phyloP scores from a whole-genome alignment of 345 rosid genomes.

The Populus euphratica region DNA sequence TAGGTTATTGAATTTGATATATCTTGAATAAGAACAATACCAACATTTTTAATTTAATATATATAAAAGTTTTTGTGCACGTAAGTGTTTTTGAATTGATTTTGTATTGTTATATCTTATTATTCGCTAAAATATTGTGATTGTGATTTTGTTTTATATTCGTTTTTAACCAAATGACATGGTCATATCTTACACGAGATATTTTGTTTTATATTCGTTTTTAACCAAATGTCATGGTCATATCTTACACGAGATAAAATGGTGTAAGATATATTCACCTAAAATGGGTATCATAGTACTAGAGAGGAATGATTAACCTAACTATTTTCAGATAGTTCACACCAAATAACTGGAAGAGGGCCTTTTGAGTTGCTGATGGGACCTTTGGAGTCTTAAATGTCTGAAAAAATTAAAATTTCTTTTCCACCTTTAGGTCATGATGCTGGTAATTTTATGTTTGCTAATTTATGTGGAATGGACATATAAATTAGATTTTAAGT shows the following conservation, averaged over 20 bases:
- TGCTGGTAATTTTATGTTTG: background rate
- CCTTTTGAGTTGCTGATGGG: background rate
- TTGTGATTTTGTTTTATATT: background rate
- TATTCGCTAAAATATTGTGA: background rate
- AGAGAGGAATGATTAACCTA: background rate
- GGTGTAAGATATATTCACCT: background rate
- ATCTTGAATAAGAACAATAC: background rate
- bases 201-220: background rate
- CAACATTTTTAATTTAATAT: background rate
- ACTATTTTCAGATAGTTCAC: background rate
- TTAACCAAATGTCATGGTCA: background rate
- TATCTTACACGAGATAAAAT: background rate
- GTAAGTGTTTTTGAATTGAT: background rate
- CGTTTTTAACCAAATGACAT: background rate
- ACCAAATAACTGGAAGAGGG: background rate
- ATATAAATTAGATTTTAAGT: background rate
- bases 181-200: background rate
- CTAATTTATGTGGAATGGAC: background rate
- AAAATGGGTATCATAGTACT: background rate
- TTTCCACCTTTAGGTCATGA: background rate
- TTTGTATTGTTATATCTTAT: background rate
- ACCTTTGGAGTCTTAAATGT: background rate
- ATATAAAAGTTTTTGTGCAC: background rate
- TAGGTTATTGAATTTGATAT: background rate
- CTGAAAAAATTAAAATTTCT: background rate